Conservation (phyloP, 1,284 basidiomycete species). For the Ustilago trichophora region DNA sequence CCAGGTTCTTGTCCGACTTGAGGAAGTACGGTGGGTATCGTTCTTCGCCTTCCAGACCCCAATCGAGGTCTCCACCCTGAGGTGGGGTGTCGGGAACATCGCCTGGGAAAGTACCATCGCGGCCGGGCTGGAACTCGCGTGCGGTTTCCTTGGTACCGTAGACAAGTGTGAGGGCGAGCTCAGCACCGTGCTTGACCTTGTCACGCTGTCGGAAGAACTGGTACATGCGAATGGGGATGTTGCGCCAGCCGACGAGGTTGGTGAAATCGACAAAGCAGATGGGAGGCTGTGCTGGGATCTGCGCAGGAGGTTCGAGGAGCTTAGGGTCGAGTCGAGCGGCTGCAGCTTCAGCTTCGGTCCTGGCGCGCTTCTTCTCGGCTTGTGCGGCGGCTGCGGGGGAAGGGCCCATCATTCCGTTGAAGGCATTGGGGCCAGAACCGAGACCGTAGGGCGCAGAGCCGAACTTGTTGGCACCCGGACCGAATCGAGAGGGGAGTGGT, state of each 20-base stretch:
- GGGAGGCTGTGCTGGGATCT: conserved; percentile 81
- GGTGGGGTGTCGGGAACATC: conserved; percentile 43
- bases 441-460: conserved; percentile 28
- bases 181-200: conserved; percentile 79
- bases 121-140: conserved; percentile 72
- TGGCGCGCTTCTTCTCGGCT: conserved; percentile 35
- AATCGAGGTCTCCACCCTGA: conserved; percentile 75
- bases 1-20: conserved; percentile 74
- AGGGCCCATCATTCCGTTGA: conserved; percentile 30
- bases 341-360: conserved; percentile 42
- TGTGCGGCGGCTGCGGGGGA: conserved; percentile 37
- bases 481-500: conserved; percentile 35
- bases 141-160: conserved; percentile 69
- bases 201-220: conserved; percentile 91
- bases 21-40: conserved; percentile 77
- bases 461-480: conserved; percentile 10
- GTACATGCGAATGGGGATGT: conserved; percentile 88
- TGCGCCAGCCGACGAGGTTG: conserved; percentile 84
- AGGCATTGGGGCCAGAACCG: conserved; percentile 33
- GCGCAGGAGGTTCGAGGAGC: conserved; percentile 70
- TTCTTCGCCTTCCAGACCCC: conserved; percentile 75
- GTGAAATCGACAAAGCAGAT: conserved; percentile 86
- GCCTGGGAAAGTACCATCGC: conserved; percentile 15
- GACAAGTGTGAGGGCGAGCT: conserved; percentile 81
- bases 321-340: conserved; percentile 53